Conservation (phyloP, 2,329 filamentous ascomycete species). For the Coniochaeta sp. region DNA sequence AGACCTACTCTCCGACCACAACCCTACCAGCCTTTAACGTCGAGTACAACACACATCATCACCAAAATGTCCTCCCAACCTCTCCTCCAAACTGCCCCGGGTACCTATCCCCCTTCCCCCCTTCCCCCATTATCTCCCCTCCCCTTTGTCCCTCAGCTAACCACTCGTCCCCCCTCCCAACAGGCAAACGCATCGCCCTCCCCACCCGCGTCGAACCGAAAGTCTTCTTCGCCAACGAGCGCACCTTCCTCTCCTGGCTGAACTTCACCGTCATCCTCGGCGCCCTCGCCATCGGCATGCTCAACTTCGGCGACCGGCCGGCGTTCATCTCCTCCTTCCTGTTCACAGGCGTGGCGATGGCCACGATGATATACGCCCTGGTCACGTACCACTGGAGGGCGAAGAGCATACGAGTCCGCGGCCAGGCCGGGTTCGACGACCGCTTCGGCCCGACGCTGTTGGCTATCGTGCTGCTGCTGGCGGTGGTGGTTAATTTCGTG, state of each 20-base stretch:
- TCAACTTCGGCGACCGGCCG: slow-evolving; percentile 94
- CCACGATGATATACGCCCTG: slow-evolving; percentile 90
- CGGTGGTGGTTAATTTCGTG: slow-evolving; percentile 94
- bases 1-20: too few species aligned
- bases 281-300: slow-evolving; percentile 89
- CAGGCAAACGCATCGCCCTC: slow-evolving; percentile 96
- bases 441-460: slow-evolving; percentile 87
- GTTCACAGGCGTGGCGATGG: slow-evolving; percentile 91
- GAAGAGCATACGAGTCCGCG: slow-evolving; percentile 81
- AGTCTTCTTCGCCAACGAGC: slow-evolving; percentile 99
- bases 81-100: slow-evolving; percentile 87
- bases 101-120: slow-evolving; percentile 36
- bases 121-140: too few species aligned
- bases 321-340: slow-evolving; percentile 90
- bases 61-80: slow-evolving; percentile 86
- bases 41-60: too few species aligned
- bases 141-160: slow-evolving; percentile 7
- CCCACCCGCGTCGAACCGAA: slow-evolving; percentile 98
- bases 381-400: slow-evolving; percentile 97
- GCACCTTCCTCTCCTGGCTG: slow-evolving; percentile 98
- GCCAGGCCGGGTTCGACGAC: slow-evolving; percentile 95
- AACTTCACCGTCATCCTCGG: slow-evolving; percentile 99
- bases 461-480: slow-evolving; percentile 76
- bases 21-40: too few species aligned
- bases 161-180: background rate